These are phyloP conservation scores for Blastobotrys indianensis DNA, from an alignment of 1,139 yeast genomes.

Conservation along the genomic window DNA sequence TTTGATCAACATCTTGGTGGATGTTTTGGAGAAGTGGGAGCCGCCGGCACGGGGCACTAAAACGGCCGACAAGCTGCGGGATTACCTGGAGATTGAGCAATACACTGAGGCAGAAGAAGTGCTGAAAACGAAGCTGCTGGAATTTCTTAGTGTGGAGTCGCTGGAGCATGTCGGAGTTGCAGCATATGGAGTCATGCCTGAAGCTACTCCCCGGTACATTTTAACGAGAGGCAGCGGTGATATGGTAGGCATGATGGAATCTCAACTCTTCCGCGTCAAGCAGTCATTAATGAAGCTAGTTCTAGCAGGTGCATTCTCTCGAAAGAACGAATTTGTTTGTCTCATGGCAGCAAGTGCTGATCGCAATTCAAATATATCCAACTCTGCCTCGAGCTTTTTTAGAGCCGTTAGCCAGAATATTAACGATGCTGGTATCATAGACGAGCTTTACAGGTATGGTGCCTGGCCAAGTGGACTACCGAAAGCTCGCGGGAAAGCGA, in stretches of 20 bases:
- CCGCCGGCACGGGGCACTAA: constrained; percentile 45
- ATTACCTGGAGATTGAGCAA: constrained; percentile 24
- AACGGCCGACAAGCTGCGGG: constrained; percentile 38
- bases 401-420: not conserved
- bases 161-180: too few relatives aligned
- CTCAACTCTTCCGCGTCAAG: not conserved
- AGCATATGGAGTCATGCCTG: too few relatives aligned
- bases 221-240: too few relatives aligned
- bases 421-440: constrained; percentile 33
- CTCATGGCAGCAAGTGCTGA: constrained; percentile 64
- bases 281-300: constrained; percentile 28
- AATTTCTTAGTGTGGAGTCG: too few relatives aligned
- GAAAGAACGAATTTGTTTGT: constrained; percentile 32
- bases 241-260: too few relatives aligned
- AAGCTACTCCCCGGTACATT: too few relatives aligned
- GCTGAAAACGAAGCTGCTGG: constrained; percentile 24
- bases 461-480: not conserved
- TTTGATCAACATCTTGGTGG: constrained; percentile 55
- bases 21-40: constrained; percentile 47
- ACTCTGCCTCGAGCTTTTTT: constrained; percentile 29
- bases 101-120: constrained; percentile 39
- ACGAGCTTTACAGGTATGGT: constrained; percentile 34
- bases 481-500: not conserved
- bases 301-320: constrained; percentile 37
- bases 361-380: constrained; percentile 47